Conservation (phyloP, 1,284 basidiomycete genomes). For the Pseudozyma pruni region DNA sequence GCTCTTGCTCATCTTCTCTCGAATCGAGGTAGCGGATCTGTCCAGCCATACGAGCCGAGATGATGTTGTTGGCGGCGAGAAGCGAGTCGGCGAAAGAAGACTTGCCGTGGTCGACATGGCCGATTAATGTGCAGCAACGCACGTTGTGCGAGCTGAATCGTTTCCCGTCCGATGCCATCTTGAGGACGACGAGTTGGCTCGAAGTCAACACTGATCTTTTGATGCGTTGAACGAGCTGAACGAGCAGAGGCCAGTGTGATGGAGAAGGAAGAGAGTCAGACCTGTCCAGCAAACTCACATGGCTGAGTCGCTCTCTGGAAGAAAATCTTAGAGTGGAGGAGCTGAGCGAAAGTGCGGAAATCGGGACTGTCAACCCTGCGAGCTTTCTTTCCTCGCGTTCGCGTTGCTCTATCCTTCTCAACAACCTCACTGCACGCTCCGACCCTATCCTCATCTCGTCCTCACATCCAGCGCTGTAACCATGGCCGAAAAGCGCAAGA, state of each 20-base stretch:
- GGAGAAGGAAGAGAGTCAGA: neutral
- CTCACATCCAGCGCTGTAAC: neutral
- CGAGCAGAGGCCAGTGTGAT: slow-evolving; percentile 14
- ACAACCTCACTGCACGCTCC: neutral
- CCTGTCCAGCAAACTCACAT: neutral
- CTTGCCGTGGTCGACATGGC: slow-evolving; percentile 68
- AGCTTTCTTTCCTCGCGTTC: slow-evolving; percentile 7
- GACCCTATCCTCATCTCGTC: neutral
- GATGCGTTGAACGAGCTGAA: no score
- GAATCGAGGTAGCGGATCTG: slow-evolving; percentile 96
- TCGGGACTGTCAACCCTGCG: slow-evolving; percentile 21
- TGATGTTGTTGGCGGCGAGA: slow-evolving; percentile 96
- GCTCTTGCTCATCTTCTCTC: slow-evolving; percentile 94
- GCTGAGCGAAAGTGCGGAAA: slow-evolving; percentile 6
- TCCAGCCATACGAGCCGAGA: slow-evolving; percentile 91
- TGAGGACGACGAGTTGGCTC: neutral
- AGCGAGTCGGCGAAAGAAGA: slow-evolving; percentile 88
- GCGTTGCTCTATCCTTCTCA: slow-evolving; percentile 7
- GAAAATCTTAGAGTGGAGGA: slow-evolving; percentile 12
- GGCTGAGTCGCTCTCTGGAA: slow-evolving; percentile 13
- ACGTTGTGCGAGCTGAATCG: slow-evolving; percentile 62
- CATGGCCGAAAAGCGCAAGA: slow-evolving; percentile 64
- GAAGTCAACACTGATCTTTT: slow-evolving; percentile 3
- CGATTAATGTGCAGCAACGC: slow-evolving; percentile 66
- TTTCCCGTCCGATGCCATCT: slow-evolving; percentile 40